Evolutionary conservation across 352 stramenopile species (phyloP).

Genomic region (Aphanomyces cochlioides): DNA sequence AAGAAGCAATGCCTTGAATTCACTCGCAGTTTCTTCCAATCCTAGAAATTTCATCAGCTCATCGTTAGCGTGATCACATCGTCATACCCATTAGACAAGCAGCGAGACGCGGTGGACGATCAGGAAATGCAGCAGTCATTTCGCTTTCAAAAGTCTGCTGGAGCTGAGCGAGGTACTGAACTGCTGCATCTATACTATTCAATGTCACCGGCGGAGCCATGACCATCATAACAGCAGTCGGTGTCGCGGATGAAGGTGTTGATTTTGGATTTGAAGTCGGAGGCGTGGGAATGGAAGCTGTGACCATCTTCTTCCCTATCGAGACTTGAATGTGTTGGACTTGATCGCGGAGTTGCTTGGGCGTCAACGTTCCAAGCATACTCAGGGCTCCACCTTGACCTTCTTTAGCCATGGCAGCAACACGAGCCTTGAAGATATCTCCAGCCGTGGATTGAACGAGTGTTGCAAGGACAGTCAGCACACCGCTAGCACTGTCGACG

Average conservation of each 20-base stretch:
- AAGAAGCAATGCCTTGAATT: conserved; percentile 65
- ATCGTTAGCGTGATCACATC: neutral
- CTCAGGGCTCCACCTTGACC: conserved; percentile 56
- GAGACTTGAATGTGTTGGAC: conserved; percentile 79
- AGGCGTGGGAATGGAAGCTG: conserved; percentile 38
- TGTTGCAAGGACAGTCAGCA: conserved; percentile 85
- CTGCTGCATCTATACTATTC: conserved; percentile 73
- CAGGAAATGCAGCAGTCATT: conserved; percentile 62
- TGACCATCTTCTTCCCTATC: conserved; percentile 75
- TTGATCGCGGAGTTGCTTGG: conserved; percentile 76
- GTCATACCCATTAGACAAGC: conserved; percentile 45
- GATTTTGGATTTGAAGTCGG: neutral
- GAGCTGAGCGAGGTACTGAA: conserved; percentile 76
- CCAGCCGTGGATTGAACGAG: conserved; percentile 70
- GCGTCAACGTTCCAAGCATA: conserved; percentile 39
- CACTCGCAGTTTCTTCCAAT: conserved; percentile 64
- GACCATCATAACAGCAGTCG: conserved; percentile 17
- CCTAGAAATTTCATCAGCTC: conserved; percentile 34
- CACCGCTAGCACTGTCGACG: conserved; percentile 70
- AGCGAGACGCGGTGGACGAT: conserved; percentile 59
- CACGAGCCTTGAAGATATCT: conserved; percentile 73
- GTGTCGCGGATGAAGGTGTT: conserved; percentile 24
- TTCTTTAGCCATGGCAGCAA: conserved; percentile 63
- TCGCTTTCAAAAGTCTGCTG: conserved; percentile 72
- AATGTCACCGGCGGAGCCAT: conserved; percentile 36